Base-by-base conservation (phyloP, 352 stramenopile genomes). In the Phytophthora sp. region DNA sequence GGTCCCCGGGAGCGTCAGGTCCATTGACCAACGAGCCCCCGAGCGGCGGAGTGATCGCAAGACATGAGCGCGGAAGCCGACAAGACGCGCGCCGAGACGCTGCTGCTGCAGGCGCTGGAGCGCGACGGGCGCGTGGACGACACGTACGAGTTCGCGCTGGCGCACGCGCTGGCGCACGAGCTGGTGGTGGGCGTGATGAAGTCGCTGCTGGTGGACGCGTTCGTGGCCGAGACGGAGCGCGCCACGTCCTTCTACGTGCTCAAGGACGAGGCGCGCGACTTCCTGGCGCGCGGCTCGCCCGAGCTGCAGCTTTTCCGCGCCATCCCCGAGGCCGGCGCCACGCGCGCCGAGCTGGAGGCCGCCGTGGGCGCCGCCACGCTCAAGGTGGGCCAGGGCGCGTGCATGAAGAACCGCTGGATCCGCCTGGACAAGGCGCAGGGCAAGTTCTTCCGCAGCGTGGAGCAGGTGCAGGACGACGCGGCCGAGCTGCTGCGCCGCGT, bases 371-470 rank as follows among this genome's bases (percentile, higher is more conserved):
- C 92, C 18, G 74, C 92, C 20, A 83, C 88, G 11, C 86, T 95
- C 62, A 99, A 99, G 70, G 94, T 99, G 69, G 97, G 96, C 10
- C 94, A 99, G 68, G 94, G 94, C 54, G 96, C 93, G 63, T 98
- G 91, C 74, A 99, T 99, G 93, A 99, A 99, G 81, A 98, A 98
- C 79, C 98, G 97, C 67, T 99, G 97, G 97, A 91, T 98, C 52
- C 91, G 93, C 49, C 91, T 99, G 55, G 91, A 98, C 76, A 96
- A 96, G 63, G 80, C 83, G 23, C 79, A 82, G n/a, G 84, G 80
- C 18, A 95, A 96, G 64, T 79, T 98, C 45, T 90, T 88, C 68
- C 85, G 85, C 75, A 91, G 87, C 50, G 82, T 88, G 6, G 82
- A 89, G 8, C 45, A 73, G 6, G 73, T 93, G 5, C 44, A 50